Evolutionary conservation across 2,329 filamentous ascomycete species (phyloP).

Genomic region (Fusarium drepaniforme): DNA sequence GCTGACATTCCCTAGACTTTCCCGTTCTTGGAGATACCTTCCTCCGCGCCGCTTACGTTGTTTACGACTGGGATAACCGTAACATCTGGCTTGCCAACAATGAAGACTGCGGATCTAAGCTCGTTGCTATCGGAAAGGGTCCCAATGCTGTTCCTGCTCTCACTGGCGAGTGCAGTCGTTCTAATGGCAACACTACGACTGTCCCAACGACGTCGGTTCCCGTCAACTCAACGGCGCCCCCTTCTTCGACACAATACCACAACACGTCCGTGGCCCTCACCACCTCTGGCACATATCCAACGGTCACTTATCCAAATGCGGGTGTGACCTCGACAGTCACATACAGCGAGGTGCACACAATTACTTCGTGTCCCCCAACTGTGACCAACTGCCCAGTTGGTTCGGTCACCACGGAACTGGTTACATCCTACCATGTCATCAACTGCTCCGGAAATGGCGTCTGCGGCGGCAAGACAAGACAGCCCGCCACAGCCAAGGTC

Average conservation of each 20-base stretch:
- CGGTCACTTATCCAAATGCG: neutral
- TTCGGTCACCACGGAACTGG: conserved; percentile 44
- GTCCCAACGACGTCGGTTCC: conserved; percentile 19
- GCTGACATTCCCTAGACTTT: conserved; percentile 31
- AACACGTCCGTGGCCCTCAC: conserved; percentile 27
- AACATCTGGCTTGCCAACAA: conserved; percentile 53
- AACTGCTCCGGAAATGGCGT: conserved; percentile 47
- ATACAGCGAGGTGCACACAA: conserved; percentile 46
- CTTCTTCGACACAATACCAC: conserved; percentile 22
- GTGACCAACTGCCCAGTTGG: conserved; percentile 46
- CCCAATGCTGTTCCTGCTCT: conserved; percentile 51
- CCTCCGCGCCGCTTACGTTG: conserved; percentile 58
- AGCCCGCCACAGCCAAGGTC: neutral
- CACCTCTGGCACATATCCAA: neutral
- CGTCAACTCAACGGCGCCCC: conserved; percentile 8
- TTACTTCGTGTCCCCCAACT: conserved; percentile 47
- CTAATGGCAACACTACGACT: conserved; percentile 26
- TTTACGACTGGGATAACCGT: conserved; percentile 57
- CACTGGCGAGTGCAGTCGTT: conserved; percentile 46
- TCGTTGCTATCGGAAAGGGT: conserved; percentile 54
- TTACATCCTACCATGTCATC: conserved; percentile 48
- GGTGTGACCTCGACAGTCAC: conserved; percentile 44
- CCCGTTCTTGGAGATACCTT: conserved; percentile 60
- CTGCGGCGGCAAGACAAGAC: neutral
- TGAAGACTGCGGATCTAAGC: conserved; percentile 53